These are phyloP conservation scores for Mucor irregularis DNA, from an alignment of 371 early-diverging fungal species.

Conservation along the genomic window DNA sequence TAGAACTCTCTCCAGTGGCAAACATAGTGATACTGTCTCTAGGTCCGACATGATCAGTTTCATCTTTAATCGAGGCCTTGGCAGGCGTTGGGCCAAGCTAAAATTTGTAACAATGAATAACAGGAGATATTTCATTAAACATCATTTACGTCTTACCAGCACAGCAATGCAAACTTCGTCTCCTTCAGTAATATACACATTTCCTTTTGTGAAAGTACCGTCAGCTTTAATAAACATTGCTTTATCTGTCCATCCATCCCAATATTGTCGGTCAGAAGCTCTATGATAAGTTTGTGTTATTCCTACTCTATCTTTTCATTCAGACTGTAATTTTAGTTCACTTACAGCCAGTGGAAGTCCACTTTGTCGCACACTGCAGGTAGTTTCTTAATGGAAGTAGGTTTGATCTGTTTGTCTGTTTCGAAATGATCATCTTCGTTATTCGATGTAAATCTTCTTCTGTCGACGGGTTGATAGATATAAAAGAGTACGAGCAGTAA, in stretches of 20 bases:
- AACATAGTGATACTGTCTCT: conserved; percentile 38
- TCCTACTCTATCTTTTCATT: too few species aligned
- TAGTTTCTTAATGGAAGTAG: not conserved
- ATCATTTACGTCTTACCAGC: conserved; percentile 26
- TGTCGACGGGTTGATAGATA: conserved; percentile 1
- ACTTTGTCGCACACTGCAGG: conserved; percentile 26
- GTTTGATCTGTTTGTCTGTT: not conserved
- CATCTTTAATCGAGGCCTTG: conserved; percentile 26
- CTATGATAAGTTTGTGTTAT: conserved; percentile 9
- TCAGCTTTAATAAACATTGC: conserved; percentile 38
- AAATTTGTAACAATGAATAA: too few species aligned
- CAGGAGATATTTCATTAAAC: not conserved
- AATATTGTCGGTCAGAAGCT: conserved; percentile 35
- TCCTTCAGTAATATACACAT: conserved; percentile 29
- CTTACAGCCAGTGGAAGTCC: conserved; percentile 37
- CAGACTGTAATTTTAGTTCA: not conserved
- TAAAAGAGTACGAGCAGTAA: conserved; percentile 7
- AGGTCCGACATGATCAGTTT: conserved; percentile 33
- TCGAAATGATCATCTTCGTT: not conserved
- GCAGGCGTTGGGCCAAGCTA: conserved; percentile 44
- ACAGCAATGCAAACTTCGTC: conserved; percentile 39
- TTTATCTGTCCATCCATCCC: conserved; percentile 44
- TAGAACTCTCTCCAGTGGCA: conserved; percentile 26
- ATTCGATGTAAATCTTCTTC: not conserved
- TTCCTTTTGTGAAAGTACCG: conserved; percentile 34